These are phyloP conservation scores for Ogataea henricii DNA, from an alignment of 805 yeast species.

Conservation along the genomic window DNA sequence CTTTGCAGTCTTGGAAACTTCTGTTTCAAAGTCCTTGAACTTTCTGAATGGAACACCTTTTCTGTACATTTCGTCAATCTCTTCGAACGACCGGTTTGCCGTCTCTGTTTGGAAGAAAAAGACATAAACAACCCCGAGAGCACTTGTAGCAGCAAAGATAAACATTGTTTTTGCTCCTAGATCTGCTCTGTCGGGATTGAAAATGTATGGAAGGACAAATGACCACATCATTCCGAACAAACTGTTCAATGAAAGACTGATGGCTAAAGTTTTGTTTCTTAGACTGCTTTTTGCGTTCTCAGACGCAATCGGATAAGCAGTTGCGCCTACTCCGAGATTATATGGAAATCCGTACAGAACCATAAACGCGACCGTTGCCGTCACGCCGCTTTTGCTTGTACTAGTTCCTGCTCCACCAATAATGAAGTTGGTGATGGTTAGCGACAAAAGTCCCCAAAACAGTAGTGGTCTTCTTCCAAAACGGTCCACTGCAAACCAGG, in stretches of 20 bases:
- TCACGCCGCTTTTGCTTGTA: slow-evolving; percentile 22
- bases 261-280: slow-evolving; percentile 24
- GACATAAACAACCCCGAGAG: slow-evolving; percentile 17
- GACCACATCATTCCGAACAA: slow-evolving; percentile 18
- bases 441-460: slow-evolving; percentile 28
- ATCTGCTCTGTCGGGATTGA: slow-evolving; percentile 22
- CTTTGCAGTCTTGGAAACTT: slow-evolving; percentile 5
- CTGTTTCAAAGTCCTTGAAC: slow-evolving; percentile 13
- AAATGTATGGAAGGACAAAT: slow-evolving; percentile 26
- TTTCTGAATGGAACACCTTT: slow-evolving; percentile 34
- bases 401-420: slow-evolving; percentile 31
- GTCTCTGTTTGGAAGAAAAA: slow-evolving; percentile 49
- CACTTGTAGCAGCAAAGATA: slow-evolving; percentile 18
- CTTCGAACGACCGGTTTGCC: slow-evolving; percentile 46
- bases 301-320: slow-evolving; percentile 27
- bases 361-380: slow-evolving; percentile 31
- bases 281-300: slow-evolving; percentile 21
- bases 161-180: slow-evolving; percentile 29
- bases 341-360: slow-evolving; percentile 26
- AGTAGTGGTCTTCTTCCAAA: slow-evolving; percentile 42
- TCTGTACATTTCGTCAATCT: slow-evolving; percentile 49
- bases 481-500: slow-evolving; percentile 44
- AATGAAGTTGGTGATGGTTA: slow-evolving; percentile 25
- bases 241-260: slow-evolving; percentile 15
- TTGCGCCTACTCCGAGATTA: slow-evolving; percentile 34